Percentiles rank a stretch among this genome's conserved stretches.
phyloP scores from a whole-genome alignment of 78 protist species.

The slime mould (Dictyostelium discoideum) region dicty_2.7 NC_007089.4:6020501-6021000 shows the following conservation, averaged over 20 bases:
- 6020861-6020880: slow-evolving; percentile 24
- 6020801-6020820: slow-evolving; percentile 16
- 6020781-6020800: slow-evolving; percentile 70
- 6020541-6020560: slow-evolving; percentile 50
- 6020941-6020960: slow-evolving; percentile 23
- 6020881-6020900: slow-evolving; percentile 72
- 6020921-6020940: slow-evolving; percentile 79
- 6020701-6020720: background rate
- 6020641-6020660: background rate
- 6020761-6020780: slow-evolving; percentile 46
- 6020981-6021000: slow-evolving; percentile 61
- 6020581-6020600: slow-evolving; percentile 45
- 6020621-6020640: background rate
- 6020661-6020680: background rate
- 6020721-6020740: background rate
- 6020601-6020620: slow-evolving; percentile 23
- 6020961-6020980: slow-evolving; percentile 71
- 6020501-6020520: background rate
- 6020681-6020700: background rate
- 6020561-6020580: slow-evolving; percentile 39
- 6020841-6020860: slow-evolving; percentile 74
- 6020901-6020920: slow-evolving; percentile 75
- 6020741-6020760: background rate
- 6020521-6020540: slow-evolving; percentile 1
- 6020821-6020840: slow-evolving; percentile 44